phyloP scores from a whole-genome alignment of 2,329 filamentous ascomycete genomes.

The Alternaria sp. region DNA sequence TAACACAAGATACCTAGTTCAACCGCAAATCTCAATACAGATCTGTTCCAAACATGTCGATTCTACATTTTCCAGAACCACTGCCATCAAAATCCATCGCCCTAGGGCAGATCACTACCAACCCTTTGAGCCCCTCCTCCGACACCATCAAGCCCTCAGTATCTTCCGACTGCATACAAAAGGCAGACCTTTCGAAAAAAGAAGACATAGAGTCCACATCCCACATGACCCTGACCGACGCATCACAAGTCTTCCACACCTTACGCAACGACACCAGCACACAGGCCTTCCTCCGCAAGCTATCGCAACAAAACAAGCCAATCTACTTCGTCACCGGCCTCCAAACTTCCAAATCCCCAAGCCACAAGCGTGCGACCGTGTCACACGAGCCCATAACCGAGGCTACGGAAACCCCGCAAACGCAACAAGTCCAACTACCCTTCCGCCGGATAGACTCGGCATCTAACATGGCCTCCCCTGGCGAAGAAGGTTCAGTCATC shows the following conservation, averaged over 20 bases:
- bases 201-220: constrained; percentile 29
- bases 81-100: constrained; percentile 27
- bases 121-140: constrained; percentile 27
- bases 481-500: constrained; percentile 18
- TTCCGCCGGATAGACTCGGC: constrained; percentile 34
- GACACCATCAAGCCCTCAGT: constrained; percentile 21
- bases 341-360: constrained; percentile 48
- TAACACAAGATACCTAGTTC: not conserved
- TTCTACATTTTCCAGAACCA: constrained; percentile 30
- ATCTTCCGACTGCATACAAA: constrained; percentile 10
- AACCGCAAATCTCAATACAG: not conserved
- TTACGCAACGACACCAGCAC: constrained; percentile 28
- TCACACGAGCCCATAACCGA: not conserved
- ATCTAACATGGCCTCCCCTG: constrained; percentile 4
- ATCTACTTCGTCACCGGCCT: constrained; percentile 53
- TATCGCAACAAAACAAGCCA: constrained; percentile 54
- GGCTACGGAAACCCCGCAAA: not conserved
- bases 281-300: constrained; percentile 29
- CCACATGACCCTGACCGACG: constrained; percentile 18
- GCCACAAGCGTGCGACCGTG: not conserved
- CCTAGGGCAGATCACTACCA: constrained; percentile 38
- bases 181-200: constrained; percentile 16
- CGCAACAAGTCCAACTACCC: constrained; percentile 14
- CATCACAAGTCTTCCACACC: constrained; percentile 29
- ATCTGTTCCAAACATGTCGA: constrained; percentile 22